These are phyloP conservation scores for Barnettozyma californica DNA, from an alignment of 805 yeast genomes.

Conservation along the genomic window DNA sequence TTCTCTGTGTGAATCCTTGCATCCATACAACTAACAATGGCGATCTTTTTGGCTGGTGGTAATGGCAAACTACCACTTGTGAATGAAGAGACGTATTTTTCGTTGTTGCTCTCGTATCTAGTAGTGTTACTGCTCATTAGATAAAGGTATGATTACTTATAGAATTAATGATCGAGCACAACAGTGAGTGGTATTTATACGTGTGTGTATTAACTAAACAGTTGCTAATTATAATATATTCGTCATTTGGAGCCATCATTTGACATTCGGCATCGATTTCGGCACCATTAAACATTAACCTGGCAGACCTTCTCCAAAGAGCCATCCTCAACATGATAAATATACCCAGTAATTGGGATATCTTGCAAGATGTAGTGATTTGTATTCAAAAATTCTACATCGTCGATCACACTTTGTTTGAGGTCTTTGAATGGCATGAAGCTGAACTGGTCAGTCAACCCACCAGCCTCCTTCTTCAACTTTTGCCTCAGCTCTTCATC, in stretches of 20 bases:
- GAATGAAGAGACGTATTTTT: slow-evolving; percentile 1
- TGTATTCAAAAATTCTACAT: slow-evolving; percentile 28
- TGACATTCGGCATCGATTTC: not conserved
- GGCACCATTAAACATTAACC: not conserved
- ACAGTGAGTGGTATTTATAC: not conserved
- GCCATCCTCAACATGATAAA: slow-evolving; percentile 35
- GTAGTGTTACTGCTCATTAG: not conserved
- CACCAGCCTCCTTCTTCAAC: slow-evolving; percentile 28
- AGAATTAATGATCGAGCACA: not conserved
- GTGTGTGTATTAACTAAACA: not conserved
- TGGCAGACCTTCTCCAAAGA: slow-evolving; percentile 21
- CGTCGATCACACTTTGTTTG: slow-evolving; percentile 31
- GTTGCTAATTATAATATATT: not conserved
- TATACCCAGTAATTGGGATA: slow-evolving; percentile 35
- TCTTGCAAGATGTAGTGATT: slow-evolving; percentile 29
- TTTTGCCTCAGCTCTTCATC: slow-evolving; percentile 28
- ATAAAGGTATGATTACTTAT: too few relatives aligned
- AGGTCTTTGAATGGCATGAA: slow-evolving; percentile 19
- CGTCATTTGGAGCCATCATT: not conserved
- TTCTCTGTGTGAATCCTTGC: slow-evolving; percentile 9
- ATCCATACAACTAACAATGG: slow-evolving; percentile 31
- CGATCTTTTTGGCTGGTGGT: slow-evolving; percentile 34
- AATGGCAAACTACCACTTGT: slow-evolving; percentile 19
- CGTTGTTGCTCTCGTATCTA: slow-evolving; percentile 4
- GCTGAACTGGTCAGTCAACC: slow-evolving; percentile 9